Conservation (phyloP, 331 rosid species). For the Spiraea crenata region DNA sequence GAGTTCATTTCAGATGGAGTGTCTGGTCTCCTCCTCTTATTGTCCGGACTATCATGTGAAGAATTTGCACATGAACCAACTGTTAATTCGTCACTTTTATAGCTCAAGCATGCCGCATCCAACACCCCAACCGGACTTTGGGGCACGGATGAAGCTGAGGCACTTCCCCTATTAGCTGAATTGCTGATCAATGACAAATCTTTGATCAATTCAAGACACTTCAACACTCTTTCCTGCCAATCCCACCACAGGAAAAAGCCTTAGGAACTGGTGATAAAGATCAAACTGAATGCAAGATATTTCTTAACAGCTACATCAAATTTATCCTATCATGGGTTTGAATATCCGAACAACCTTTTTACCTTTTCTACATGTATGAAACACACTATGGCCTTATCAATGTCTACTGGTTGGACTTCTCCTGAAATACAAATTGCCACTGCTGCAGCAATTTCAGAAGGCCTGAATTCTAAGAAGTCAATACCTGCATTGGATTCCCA, state of each 20-base stretch:
- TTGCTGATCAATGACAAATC: constrained; percentile 35
- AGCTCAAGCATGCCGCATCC: constrained; percentile 59
- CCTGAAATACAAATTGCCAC: constrained; percentile 58
- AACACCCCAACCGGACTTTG: constrained; percentile 70
- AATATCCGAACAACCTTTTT: constrained; percentile 18
- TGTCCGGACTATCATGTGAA: constrained; percentile 38
- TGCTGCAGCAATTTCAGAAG: constrained; percentile 84
- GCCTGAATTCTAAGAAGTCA: constrained; percentile 79
- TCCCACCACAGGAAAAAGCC: constrained; percentile 18
- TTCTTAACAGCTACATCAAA: constrained; percentile 15
- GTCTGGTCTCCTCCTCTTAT: constrained; percentile 41
- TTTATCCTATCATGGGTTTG: background rate
- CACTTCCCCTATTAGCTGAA: constrained; percentile 30
- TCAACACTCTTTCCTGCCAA: constrained; percentile 68
- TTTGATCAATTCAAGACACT: constrained; percentile 61
- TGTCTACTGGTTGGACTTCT: constrained; percentile 39
- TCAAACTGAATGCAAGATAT: background rate
- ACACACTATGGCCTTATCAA: constrained; percentile 47
- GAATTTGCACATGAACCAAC: constrained; percentile 53
- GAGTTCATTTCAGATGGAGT: constrained; percentile 30
- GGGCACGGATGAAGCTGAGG: constrained; percentile 43
- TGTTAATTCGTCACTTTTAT: constrained; percentile 51
- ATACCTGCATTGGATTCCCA: constrained; percentile 56
- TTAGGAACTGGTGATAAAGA: constrained; percentile 1
- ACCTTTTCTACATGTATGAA: constrained; percentile 56